Base-by-base conservation (phyloP, 2,329 filamentous ascomycete genomes). In the Aureobasidium namibiae region DNA sequence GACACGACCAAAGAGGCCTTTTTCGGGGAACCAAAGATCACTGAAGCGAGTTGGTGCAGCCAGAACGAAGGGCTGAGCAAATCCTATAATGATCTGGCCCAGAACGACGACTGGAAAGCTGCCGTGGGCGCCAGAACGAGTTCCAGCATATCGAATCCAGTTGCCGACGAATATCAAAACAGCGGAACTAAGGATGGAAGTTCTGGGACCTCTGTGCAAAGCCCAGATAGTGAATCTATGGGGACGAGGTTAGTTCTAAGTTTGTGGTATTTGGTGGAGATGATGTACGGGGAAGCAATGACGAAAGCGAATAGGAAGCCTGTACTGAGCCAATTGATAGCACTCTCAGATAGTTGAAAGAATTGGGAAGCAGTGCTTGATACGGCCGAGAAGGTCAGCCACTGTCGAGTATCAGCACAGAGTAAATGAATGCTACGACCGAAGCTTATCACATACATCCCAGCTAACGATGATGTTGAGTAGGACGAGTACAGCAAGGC, bases 391-490 rank as follows among this genome's bases (percentile, higher is more conserved):
- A 91, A 96, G 7, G 91, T 94, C 66, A 97, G 82, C 92, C 92
- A 97, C 89, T 91, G 24, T 65, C n/a, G 23, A 14, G 2, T n/a
- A 29, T 45, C 23, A 45, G 42, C 23, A 13, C 9, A 5, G 39
- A n/a, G n/a, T 21, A 23, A 4, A 21, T 11, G 39, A 13, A 23
- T 2, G 13, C 18, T 4, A 10, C n/a, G 13, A 18, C 11, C 34
- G 16, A 24, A 26, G 16, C 5, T 2, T 1, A n/a, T 14, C 26
- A 42, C 90, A 80, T 81, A 94, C 90, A 82, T 95, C 90, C 92
- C 92, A 97, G 68, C 89, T 95, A 42, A 96, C 87, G 62, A 97
- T 84, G 59, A 96, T 87, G 71, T 97, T 99, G 74, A 97, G 78
- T 67, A 97, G 74, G 7, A 91, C 87, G 69, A 97, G 75, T 73